A percentile compares a stretch with the other conserved stretches of the same genome.
Conservation (phyloP, 1,284 basidiomycete genomes). For the Melampsora larici-populina region DNA sequence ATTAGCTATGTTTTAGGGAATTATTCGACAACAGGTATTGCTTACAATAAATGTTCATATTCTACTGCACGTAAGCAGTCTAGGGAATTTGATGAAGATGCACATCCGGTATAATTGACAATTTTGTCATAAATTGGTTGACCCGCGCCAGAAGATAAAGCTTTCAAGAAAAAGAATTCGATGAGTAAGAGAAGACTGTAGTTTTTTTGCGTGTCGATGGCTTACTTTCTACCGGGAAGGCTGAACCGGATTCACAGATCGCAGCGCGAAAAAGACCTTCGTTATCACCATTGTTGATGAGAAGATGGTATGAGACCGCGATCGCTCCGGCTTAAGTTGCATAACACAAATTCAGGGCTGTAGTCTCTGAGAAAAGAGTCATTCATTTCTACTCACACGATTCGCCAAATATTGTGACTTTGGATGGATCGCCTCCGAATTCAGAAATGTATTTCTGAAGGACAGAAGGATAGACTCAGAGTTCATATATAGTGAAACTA, state of each 20-base stretch:
- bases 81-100: slow-evolving; percentile 1
- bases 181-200: too few relatives aligned
- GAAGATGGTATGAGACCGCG: slow-evolving; percentile 30
- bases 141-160: slow-evolving; percentile 35
- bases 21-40: slow-evolving; percentile 49
- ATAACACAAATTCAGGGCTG: too few relatives aligned
- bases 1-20: too few relatives aligned
- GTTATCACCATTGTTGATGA: slow-evolving; percentile 21
- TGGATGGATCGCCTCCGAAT: slow-evolving; percentile 53
- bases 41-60: slow-evolving; percentile 20
- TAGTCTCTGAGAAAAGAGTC: neutral
- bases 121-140: slow-evolving; percentile 26
- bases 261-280: slow-evolving; percentile 34
- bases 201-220: neutral
- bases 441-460: slow-evolving; percentile 50
- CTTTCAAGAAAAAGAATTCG: neutral
- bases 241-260: slow-evolving; percentile 25
- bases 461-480: neutral
- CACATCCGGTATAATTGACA: slow-evolving; percentile 8
- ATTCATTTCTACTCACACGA: neutral
- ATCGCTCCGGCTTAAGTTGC: slow-evolving; percentile 26
- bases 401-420: slow-evolving; percentile 51
- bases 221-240: slow-evolving; percentile 28
- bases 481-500: neutral
- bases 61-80: slow-evolving; percentile 21